Percentiles rank a stretch among this genome's conserved stretches.
Evolutionary conservation across 2,329 filamentous ascomycete species (phyloP).

Genomic region (Scytalidium lignicola): DNA sequence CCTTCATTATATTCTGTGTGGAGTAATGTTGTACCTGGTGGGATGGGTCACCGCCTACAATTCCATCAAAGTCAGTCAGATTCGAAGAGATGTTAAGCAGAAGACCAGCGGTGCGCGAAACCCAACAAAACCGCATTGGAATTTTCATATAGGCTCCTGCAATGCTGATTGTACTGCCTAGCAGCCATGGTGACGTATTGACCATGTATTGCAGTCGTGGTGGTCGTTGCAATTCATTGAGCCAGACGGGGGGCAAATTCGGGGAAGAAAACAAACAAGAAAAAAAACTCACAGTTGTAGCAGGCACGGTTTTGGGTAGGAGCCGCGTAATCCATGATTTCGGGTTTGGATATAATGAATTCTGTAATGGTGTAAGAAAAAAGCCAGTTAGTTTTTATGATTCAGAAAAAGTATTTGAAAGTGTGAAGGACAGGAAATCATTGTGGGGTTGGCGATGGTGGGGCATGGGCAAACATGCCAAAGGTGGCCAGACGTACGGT

Average conservation of each 20-base stretch:
- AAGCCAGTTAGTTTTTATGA: slow-evolving; percentile 4
- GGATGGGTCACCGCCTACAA: slow-evolving; percentile 63
- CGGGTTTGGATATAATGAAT: slow-evolving; percentile 10
- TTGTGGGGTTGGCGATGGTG: neutral
- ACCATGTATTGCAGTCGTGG: too few relatives aligned
- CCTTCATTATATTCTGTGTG: slow-evolving; percentile 17
- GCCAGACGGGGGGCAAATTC: too few relatives aligned
- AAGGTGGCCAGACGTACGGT: neutral
- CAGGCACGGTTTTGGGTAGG: slow-evolving; percentile 34
- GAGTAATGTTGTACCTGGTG: slow-evolving; percentile 58
- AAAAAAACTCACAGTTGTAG: slow-evolving; percentile 44
- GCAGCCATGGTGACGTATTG: too few relatives aligned
- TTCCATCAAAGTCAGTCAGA: slow-evolving; percentile 17
- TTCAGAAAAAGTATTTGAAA: too few relatives aligned
- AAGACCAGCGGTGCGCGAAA: slow-evolving; percentile 2
- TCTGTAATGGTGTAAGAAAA: slow-evolving; percentile 6
- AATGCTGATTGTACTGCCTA: neutral
- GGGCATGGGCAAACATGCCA: neutral
- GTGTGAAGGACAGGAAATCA: neutral
- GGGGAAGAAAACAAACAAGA: too few relatives aligned
- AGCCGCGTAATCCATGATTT: slow-evolving; percentile 26
- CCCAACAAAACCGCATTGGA: neutral
- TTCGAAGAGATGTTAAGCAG: slow-evolving; percentile 7
- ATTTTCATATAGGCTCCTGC: neutral
- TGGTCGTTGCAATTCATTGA: too few relatives aligned